Evolutionary conservation across 129 eudicot species (phyloP), one percentile per base, ranked within the genome.

Genomic region (Tagetes erecta): DNA sequence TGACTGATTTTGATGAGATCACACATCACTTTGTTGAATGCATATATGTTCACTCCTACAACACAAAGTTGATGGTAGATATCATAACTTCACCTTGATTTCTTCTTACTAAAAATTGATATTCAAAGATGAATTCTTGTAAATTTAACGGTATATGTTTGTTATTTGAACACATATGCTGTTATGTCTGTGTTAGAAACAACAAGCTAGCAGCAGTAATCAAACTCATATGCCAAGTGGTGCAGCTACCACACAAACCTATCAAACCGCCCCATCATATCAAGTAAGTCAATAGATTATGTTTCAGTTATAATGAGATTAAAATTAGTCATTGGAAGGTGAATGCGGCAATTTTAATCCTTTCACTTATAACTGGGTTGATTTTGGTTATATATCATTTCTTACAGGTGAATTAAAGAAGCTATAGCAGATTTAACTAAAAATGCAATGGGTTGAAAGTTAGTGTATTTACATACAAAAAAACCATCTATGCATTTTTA

Each of bases 1-100:
- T 92, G 80, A 82, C 78, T 51, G 93, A 92, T 81, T 89, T 68
- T 70, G 84, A 89, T 74, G 97, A 92, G 81, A 81, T 92, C 47
- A 80, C 96, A 30, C 76, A 78, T 88, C 97, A 92, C 83, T 92
- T 89, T 72, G 76, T 86, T 47, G 94, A 89, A 76, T 92, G 96
- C 45, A 83, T 84, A 37, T 85, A 83, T 80, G 85, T 86, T 49
- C 96, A 92, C 81, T 44, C 77, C 75, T 73, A 81, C 88, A 83
- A 85, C 84, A 73, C 85, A 62, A 87, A 60, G 82, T 52, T 78
- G 39, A 71, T 83, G 94, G 96, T 92, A 85, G 66, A 60, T 34
- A 58, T 68, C 7, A 27, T 39, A 64, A 72, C 62, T 27, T 8
- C 38, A 3, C 74, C 60, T 38, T 71, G 41, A 37, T 20, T 64